phyloP scores from a whole-genome alignment of 306 rosid genomes.

The Trifolium dubium region DNA sequence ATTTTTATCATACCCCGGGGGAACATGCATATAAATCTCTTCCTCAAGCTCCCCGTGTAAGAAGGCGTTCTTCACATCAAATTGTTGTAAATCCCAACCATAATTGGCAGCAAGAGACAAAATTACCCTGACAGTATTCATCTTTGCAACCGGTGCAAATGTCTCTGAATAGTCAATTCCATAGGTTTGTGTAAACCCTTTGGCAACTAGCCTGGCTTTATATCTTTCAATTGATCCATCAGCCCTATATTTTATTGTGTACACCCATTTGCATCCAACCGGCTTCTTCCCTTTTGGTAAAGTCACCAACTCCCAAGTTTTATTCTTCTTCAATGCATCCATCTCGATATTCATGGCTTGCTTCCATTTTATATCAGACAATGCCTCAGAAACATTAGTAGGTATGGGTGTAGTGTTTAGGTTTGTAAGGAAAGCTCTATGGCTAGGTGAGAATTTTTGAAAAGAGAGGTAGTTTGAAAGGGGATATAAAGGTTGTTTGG shows the following conservation, averaged over 20 bases:
- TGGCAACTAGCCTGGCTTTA: too few species aligned
- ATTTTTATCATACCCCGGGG: not conserved
- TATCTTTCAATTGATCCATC: too few species aligned
- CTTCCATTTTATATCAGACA: not conserved
- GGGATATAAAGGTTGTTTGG: too few species aligned
- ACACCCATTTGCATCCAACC: not conserved
- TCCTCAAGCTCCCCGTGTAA: not conserved
- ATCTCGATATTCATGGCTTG: not conserved
- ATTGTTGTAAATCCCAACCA: not conserved
- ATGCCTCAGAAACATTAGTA: not conserved
- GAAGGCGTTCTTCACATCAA: too few species aligned
- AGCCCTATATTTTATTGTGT: not conserved
- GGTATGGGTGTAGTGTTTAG: not conserved
- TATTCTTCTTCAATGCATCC: not conserved
- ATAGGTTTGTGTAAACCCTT: too few species aligned
- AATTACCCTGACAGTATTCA: not conserved
- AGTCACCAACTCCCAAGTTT: not conserved
- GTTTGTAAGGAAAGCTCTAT: constrained; percentile 1
- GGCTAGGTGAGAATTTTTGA: not conserved
- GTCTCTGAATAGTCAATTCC: too few species aligned
- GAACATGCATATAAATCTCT: not conserved
- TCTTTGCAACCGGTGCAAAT: not conserved
- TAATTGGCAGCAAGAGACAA: not conserved
- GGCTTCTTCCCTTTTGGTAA: not conserved
- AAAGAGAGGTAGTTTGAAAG: not conserved